Base-by-base conservation (phyloP, 106 monocot species). In the Dendrobium huoshanense region DNA sequence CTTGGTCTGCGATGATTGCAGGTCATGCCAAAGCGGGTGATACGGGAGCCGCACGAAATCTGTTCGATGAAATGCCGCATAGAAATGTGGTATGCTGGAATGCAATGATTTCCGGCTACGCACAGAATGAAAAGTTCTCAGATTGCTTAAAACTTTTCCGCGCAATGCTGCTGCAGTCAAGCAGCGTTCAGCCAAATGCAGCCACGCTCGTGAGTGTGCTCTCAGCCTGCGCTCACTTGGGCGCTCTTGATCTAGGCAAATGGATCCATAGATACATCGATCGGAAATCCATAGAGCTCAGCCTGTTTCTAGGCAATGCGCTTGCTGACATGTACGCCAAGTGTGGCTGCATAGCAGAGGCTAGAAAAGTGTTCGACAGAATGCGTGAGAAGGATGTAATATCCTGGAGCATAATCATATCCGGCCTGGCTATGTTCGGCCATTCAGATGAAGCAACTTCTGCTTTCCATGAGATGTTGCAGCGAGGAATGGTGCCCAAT, bases 281-380 rank as follows among this genome's bases (percentile, higher is more conserved):
- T 3, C 10, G 77, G 40, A 77, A 49, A n/a, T 37, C 16, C 24
- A 77, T 83, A 45, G 20, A 15, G 15, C 7, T 77, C 22, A 55
- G 75, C 55, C 77, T 83, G 11, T 86, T 87, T 45, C 37, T 87
- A 48, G 83, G 79, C 51, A 84, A 87, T 15, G 64, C 84, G 0
- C 84, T 84, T 9, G 79, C 79, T 45, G 81, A 83, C 42, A 83
- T 87, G 87, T 87, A 87, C 31, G 80, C 81, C 1, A 83, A 83
- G 55, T 87, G 87, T 15, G 81, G 84, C 27, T 79, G 81, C 75
- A 67, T 84, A 41, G 55, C 18, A 5, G 87, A 87, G 2, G 83
- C 83, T 0, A 58, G 58, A 40, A 54, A 25, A 7, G 81, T 87
- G 55, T 87, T 87, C 17, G 65, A 84, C 27, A 6, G 15, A 55